These are phyloP conservation scores for Blepharisma japonicum DNA, from an alignment of 73 alveolate genomes.

Conservation along the genomic window DNA sequence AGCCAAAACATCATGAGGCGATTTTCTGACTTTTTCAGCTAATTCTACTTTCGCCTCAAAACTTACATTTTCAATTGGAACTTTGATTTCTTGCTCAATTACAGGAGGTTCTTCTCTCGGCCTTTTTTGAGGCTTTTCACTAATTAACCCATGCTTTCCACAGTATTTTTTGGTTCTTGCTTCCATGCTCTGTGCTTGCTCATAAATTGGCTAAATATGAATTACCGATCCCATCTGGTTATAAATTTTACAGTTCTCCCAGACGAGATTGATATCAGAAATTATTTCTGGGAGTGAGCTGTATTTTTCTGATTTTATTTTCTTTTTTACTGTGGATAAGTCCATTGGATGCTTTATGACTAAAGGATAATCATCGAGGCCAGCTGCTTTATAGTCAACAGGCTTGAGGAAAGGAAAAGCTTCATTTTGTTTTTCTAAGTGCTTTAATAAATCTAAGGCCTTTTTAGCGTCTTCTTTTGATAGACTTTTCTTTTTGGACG, in stretches of 20 bases:
- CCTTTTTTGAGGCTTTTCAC: constrained; percentile 20
- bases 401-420: constrained; percentile 81
- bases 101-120: background rate
- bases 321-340: constrained; percentile 56
- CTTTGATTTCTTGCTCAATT: background rate
- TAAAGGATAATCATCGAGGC: constrained; percentile 78
- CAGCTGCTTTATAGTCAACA: constrained; percentile 66
- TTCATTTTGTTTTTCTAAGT: constrained; percentile 53
- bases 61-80: constrained; percentile 2
- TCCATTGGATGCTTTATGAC: constrained; percentile 87
- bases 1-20: constrained; percentile 61
- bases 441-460: constrained; percentile 29
- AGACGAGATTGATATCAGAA: constrained; percentile 71
- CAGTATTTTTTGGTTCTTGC: constrained; percentile 40
- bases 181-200: constrained; percentile 27
- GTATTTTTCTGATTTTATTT: constrained; percentile 60
- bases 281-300: constrained; percentile 62
- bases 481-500: too few relatives aligned
- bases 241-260: constrained; percentile 91
- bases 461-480: too few relatives aligned
- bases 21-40: constrained; percentile 65
- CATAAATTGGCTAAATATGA: constrained; percentile 48
- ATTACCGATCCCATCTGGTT: constrained; percentile 58
- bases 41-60: constrained; percentile 62
- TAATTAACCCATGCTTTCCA: constrained; percentile 27